A percentile compares a stretch with the other conserved stretches of the same genome.
Conservation (phyloP, 345 rosid genomes). For the Gossypium arboreum region DNA sequence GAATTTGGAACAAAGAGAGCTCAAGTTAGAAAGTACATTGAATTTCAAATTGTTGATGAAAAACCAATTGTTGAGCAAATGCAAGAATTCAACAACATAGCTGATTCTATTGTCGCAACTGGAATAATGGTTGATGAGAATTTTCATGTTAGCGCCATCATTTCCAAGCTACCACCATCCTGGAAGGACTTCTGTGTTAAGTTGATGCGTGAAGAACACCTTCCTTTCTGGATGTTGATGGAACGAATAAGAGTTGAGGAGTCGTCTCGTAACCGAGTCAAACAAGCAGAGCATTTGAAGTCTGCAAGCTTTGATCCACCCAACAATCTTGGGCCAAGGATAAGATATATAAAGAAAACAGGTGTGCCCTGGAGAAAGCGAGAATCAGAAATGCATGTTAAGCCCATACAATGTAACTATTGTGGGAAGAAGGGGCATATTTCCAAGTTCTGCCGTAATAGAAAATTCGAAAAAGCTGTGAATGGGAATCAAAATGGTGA, state of each 20-base stretch:
- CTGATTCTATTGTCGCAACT: slow-evolving; percentile 56
- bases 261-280: slow-evolving; percentile 29
- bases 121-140: slow-evolving; percentile 64
- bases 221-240: slow-evolving; percentile 58
- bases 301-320: slow-evolving; percentile 19
- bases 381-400: slow-evolving; percentile 35
- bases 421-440: slow-evolving; percentile 73
- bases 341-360: slow-evolving; percentile 34
- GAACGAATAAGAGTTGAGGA: slow-evolving; percentile 54
- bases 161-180: slow-evolving; percentile 76
- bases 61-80: slow-evolving; percentile 56
- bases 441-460: slow-evolving; percentile 42
- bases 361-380: slow-evolving; percentile 34
- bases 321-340: slow-evolving; percentile 34
- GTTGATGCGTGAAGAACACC: slow-evolving; percentile 49
- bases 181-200: slow-evolving; percentile 68
- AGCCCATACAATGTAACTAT: slow-evolving; percentile 31
- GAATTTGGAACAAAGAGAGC: slow-evolving; percentile 57
- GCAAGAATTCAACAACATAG: slow-evolving; percentile 59
- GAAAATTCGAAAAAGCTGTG: slow-evolving; percentile 31
- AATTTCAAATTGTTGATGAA: slow-evolving; percentile 60
- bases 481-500: slow-evolving; percentile 19
- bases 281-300: slow-evolving; percentile 26
- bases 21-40: slow-evolving; percentile 72
- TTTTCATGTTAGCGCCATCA: slow-evolving; percentile 65